Percentiles rank a stretch among this genome's conserved stretches.
Evolutionary conservation across 1,139 yeast genomes (phyloP).

Genomic region (Pichia sp.): DNA sequence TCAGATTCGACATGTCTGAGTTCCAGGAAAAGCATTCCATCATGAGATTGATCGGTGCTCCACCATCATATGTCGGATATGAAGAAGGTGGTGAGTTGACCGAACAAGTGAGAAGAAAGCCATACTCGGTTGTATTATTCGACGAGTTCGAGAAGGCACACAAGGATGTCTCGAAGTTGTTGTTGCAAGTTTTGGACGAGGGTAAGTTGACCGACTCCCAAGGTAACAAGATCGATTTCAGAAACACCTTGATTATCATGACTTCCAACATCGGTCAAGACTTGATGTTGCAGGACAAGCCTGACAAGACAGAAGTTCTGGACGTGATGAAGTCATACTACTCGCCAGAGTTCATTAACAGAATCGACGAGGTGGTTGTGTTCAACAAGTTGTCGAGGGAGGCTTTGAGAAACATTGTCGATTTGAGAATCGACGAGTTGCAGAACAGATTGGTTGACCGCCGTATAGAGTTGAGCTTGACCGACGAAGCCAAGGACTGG

Average conservation of each 20-base stretch:
- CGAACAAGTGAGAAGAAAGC: conserved; percentile 91
- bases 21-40: conserved; percentile 92
- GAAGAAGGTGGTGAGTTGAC: conserved; percentile 95
- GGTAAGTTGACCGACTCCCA: conserved; percentile 92
- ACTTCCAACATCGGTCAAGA: conserved; percentile 97
- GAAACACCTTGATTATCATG: conserved; percentile 93
- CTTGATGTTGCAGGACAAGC: conserved; percentile 63
- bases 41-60: conserved; percentile 90
- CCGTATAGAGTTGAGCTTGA: conserved; percentile 60
- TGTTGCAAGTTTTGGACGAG: conserved; percentile 90
- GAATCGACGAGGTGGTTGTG: conserved; percentile 85
- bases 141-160: conserved; percentile 98
- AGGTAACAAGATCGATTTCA: conserved; percentile 89
- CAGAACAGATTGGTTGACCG: conserved; percentile 74
- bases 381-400: conserved; percentile 80
- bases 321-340: conserved; percentile 67
- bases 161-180: conserved; percentile 81
- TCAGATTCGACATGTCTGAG: conserved; percentile 95
- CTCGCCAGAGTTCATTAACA: conserved; percentile 92
- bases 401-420: conserved; percentile 74
- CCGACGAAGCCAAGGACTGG: conserved; percentile 63
- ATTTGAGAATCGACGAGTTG: conserved; percentile 75
- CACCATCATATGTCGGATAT: conserved; percentile 96
- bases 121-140: conserved; percentile 85
- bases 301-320: conserved; percentile 51